Percentiles rank a stretch among this genome's conserved stretches.
Conservation (phyloP, 2,329 filamentous ascomycete species). For the Cadophora malorum region DNA sequence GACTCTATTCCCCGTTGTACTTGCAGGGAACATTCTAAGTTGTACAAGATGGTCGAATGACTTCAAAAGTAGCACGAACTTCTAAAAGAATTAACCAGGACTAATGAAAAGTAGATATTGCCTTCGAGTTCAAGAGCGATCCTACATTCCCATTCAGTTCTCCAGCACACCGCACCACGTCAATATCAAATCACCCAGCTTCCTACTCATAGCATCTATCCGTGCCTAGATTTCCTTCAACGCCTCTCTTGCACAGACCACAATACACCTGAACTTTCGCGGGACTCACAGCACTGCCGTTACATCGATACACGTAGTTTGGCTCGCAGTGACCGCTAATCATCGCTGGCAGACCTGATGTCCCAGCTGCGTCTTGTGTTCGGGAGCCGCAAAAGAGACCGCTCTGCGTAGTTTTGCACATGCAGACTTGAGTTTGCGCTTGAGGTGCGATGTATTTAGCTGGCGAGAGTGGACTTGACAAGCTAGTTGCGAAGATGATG, state of each 20-base stretch:
- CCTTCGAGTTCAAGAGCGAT: too few relatives aligned
- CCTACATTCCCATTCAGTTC: background rate
- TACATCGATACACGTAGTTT: constrained; percentile 21
- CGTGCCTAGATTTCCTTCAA: background rate
- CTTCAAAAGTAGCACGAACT: background rate
- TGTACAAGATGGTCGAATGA: background rate
- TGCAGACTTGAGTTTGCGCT: background rate
- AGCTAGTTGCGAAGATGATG: background rate
- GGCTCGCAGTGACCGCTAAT: constrained; percentile 15
- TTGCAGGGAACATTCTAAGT: background rate
- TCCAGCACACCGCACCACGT: background rate
- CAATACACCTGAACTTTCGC: constrained; percentile 21
- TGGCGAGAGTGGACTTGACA: background rate
- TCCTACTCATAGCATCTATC: constrained; percentile 23
- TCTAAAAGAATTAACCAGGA: too few relatives aligned
- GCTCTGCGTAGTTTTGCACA: constrained; percentile 2
- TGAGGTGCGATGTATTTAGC: background rate
- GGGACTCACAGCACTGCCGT: constrained; percentile 10
- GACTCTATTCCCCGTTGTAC: background rate
- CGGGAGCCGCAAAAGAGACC: constrained; percentile 25
- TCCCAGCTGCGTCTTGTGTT: constrained; percentile 7
- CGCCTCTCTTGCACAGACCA: constrained; percentile 11
- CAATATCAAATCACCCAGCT: background rate
- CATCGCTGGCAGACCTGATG: background rate
- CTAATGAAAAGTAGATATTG: too few relatives aligned